A percentile compares a stretch with the other conserved stretches of the same genome.
Evolutionary conservation across 2,329 filamentous ascomycete genomes (phyloP).

Genomic region (Paraphoma sp.): DNA sequence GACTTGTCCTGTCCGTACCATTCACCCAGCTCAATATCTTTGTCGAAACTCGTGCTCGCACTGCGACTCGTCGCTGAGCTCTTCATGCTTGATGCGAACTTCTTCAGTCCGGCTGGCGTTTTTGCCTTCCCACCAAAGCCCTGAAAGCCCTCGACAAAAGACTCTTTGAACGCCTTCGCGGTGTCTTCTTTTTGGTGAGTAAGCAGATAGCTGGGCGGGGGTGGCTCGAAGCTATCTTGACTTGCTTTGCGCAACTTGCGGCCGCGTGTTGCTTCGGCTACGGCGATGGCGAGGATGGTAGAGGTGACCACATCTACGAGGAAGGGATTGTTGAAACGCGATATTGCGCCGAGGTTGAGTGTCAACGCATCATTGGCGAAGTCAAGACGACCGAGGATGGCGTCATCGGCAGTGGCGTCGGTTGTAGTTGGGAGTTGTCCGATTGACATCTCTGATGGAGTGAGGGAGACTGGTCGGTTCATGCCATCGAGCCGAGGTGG

Average conservation of each 20-base stretch:
- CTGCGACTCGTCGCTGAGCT: slow-evolving; percentile 21
- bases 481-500: slow-evolving; percentile 31
- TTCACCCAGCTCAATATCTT: slow-evolving; percentile 46
- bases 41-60: slow-evolving; percentile 36
- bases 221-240: slow-evolving; percentile 39
- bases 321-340: slow-evolving; percentile 53
- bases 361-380: slow-evolving; percentile 50
- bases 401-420: slow-evolving; percentile 45
- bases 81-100: slow-evolving; percentile 29
- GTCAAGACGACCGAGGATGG: slow-evolving; percentile 53
- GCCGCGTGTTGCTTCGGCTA: slow-evolving; percentile 52
- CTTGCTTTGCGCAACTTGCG: slow-evolving; percentile 23
- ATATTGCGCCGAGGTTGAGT: slow-evolving; percentile 53
- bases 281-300: slow-evolving; percentile 53
- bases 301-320: slow-evolving; percentile 54
- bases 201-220: slow-evolving; percentile 34
- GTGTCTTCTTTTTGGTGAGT: slow-evolving; percentile 32
- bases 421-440: slow-evolving; percentile 42
- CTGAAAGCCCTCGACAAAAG: slow-evolving; percentile 42
- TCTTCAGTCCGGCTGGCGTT: slow-evolving; percentile 27
- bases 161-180: slow-evolving; percentile 37
- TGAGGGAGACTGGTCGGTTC: slow-evolving; percentile 38
- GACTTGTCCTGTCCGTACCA: slow-evolving; percentile 44
- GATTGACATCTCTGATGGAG: slow-evolving; percentile 42
- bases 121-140: slow-evolving; percentile 36